Evolutionary conservation across 1,139 yeast genomes (phyloP), one percentile per base, ranked within the genome.

Genomic region (Meyerozyma elateridarum): DNA sequence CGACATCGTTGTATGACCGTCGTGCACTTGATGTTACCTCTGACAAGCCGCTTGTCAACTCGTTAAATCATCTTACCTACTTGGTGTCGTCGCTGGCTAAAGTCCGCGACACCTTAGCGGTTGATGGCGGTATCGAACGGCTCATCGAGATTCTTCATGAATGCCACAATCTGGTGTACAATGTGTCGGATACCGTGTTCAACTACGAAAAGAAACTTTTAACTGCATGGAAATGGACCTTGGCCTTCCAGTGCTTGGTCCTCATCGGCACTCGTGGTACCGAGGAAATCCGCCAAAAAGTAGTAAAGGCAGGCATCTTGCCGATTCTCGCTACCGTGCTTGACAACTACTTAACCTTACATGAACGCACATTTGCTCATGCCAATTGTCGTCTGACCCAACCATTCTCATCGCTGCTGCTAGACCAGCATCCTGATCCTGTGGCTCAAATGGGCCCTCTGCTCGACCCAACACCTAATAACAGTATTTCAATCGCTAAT

Each of bases 191-290:
- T 34, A 56, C 51, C 44, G 59, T 74, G 18, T 70, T 70, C 33
- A 62, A 61, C 37, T 56, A 61, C 30, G 77, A 71, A 36, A 61
- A 61, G 41, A 73, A 72, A 39, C 70, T 81, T 15, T 61, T 85
- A 36, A 71, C 79, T 12, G 91, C 95, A 0, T 89, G 96, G 96
- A 91, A 89, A 59, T 91, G 98, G 98, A 85, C 95, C 5, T 63
- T 91, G 38, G 87, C 96, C 0, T 79, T 91, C 51, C 97, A 91
- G 59, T 88, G 96, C 51, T 62, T 91, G 38, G 95, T 89, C 1
- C 71, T 88, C 39, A 76, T 91, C 17, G 96, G 96, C 11, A 89
- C 96, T 1, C 70, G 97, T 45, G 98, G 98, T 19, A 79, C 94
- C 1, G 96, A 89, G 55, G 66, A 68, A 36, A 85, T 88, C 31